A percentile compares a stretch with the other conserved stretches of the same genome.
These are phyloP conservation scores for Cladosporium austrohemisphaericum DNA, from an alignment of 2,329 filamentous ascomycete genomes.

Conservation along the genomic window DNA sequence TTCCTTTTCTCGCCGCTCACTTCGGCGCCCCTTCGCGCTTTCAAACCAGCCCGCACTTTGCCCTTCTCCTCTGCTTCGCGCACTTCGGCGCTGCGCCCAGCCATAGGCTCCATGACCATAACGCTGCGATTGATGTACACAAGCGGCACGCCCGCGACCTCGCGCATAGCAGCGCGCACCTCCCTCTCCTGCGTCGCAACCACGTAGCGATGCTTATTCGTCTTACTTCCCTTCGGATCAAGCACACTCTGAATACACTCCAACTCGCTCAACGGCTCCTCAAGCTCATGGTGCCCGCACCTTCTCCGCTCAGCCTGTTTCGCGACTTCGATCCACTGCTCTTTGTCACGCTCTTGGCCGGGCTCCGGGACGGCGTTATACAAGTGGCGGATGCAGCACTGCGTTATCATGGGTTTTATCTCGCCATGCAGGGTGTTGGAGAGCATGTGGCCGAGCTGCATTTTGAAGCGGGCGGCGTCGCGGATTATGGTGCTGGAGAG, in stretches of 20 bases:
- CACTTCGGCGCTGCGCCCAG: slow-evolving; percentile 59
- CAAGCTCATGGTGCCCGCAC: slow-evolving; percentile 73
- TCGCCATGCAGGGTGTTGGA: slow-evolving; percentile 82
- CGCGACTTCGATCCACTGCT: slow-evolving; percentile 66
- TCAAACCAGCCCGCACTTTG: slow-evolving; percentile 71
- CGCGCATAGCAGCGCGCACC: slow-evolving; percentile 60
- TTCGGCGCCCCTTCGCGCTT: slow-evolving; percentile 22
- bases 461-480: slow-evolving; percentile 79
- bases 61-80: slow-evolving; percentile 66
- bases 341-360: slow-evolving; percentile 35
- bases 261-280: slow-evolving; percentile 63
- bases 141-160: slow-evolving; percentile 68
- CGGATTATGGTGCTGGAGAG: slow-evolving; percentile 82
- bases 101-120: slow-evolving; percentile 77
- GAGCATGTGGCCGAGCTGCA: slow-evolving; percentile 75
- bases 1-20: slow-evolving; percentile 30
- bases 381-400: slow-evolving; percentile 75
- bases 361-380: slow-evolving; percentile 48
- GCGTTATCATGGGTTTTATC: slow-evolving; percentile 80
- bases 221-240: slow-evolving; percentile 66
- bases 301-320: slow-evolving; percentile 72
- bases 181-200: slow-evolving; percentile 69
- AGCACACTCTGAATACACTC: slow-evolving; percentile 74
- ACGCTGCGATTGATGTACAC: slow-evolving; percentile 77
- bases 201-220: slow-evolving; percentile 76